Evolutionary conservation across 208 protist species (phyloP).

Genomic region (Crithidia mellificae): DNA sequence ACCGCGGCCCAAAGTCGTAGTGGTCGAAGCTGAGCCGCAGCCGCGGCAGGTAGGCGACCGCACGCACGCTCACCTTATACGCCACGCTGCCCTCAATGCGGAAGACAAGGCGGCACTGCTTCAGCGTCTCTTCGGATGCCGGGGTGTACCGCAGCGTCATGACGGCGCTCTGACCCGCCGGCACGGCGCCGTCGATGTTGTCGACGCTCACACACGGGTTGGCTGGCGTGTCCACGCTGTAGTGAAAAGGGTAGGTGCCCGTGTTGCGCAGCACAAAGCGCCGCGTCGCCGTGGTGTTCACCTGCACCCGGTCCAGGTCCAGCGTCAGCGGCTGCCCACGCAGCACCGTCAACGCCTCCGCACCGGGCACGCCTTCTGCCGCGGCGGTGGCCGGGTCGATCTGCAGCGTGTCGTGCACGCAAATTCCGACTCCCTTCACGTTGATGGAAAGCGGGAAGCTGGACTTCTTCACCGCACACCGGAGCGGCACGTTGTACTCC

Average conservation of each 20-base stretch:
- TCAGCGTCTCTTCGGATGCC: conserved; percentile 64
- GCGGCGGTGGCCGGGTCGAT: conserved; percentile 47
- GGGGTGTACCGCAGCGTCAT: conserved; percentile 86
- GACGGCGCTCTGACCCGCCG: conserved; percentile 58
- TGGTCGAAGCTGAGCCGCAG: conserved; percentile 85
- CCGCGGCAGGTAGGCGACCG: conserved; percentile 79
- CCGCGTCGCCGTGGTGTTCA: conserved; percentile 79
- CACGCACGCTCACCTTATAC: conserved; percentile 88
- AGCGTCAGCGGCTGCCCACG: conserved; percentile 51
- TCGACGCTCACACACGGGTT: conserved; percentile 56
- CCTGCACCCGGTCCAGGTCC: conserved; percentile 93
- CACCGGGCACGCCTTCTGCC: not conserved
- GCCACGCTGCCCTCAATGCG: conserved; percentile 69
- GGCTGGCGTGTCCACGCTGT: conserved; percentile 50
- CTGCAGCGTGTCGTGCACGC: conserved; percentile 85
- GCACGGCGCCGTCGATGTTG: conserved; percentile 66
- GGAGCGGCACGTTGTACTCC: conserved; percentile 92
- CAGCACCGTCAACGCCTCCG: conserved; percentile 38
- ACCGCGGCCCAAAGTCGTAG: conserved; percentile 93
- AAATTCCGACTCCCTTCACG: conserved; percentile 96
- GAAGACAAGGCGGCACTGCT: conserved; percentile 71
- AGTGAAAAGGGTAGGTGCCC: conserved; percentile 91
- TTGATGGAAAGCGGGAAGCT: conserved; percentile 93
- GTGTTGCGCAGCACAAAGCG: conserved; percentile 90
- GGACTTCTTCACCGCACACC: conserved; percentile 91